Percentiles rank a stretch among this genome's conserved stretches.
Evolutionary conservation across 192 early-diverging fungal species (phyloP).

Genomic region (Chytriomyces confervae): DNA sequence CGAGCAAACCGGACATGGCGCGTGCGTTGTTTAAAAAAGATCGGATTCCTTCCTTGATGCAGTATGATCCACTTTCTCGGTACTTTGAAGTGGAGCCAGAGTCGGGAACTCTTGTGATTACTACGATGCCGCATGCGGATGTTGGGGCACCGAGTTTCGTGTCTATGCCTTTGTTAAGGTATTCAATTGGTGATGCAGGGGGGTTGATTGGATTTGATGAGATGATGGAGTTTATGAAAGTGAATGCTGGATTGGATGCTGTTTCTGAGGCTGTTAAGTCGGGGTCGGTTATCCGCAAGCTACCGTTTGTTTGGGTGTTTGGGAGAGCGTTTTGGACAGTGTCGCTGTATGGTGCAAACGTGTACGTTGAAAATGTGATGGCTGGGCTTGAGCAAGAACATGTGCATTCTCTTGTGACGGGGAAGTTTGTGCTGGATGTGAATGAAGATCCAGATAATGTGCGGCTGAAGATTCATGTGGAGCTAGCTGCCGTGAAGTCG

Average conservation of each 20-base stretch:
- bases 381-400: constrained; percentile 42
- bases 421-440: constrained; percentile 45
- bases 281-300: neutral
- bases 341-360: constrained; percentile 50
- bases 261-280: neutral
- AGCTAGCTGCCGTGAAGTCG: neutral
- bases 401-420: constrained; percentile 39
- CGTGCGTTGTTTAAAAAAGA: constrained; percentile 38
- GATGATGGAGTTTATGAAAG: constrained; percentile 31
- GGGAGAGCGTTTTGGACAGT: constrained; percentile 49
- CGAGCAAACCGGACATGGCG: constrained; percentile 30
- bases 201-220: constrained; percentile 40
- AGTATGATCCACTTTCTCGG: constrained; percentile 45
- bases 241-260: neutral
- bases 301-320: constrained; percentile 52
- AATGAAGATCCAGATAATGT: constrained; percentile 32
- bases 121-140: constrained; percentile 35
- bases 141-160: neutral
- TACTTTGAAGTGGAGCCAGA: constrained; percentile 38
- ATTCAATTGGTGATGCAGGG: constrained; percentile 44
- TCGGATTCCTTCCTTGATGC: constrained; percentile 46
- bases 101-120: constrained; percentile 33
- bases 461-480: constrained; percentile 26
- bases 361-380: constrained; percentile 53
- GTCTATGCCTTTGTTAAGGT: constrained; percentile 40